Conservation (phyloP, 768 basidiomycete genomes). For the Phylloporus sp. region DNA sequence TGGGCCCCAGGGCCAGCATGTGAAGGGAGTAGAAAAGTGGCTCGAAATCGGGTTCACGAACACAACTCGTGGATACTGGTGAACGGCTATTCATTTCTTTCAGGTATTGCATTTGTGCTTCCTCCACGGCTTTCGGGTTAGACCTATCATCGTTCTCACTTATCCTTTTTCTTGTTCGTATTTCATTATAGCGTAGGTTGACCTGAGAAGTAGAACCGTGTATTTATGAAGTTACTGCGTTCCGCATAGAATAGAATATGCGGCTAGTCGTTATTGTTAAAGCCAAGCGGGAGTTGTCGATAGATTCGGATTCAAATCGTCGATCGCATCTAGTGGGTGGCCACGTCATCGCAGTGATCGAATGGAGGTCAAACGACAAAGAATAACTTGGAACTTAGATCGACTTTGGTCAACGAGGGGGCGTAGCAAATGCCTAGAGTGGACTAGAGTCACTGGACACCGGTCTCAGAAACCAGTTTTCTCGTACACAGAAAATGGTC, state of each 20-base stretch:
- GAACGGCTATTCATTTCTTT: background rate
- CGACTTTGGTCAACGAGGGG: too few relatives aligned
- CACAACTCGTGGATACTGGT: constrained; percentile 20
- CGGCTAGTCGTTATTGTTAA: background rate
- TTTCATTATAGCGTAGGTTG: constrained; percentile 9
- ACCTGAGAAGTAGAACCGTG: background rate
- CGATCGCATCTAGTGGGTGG: too few relatives aligned
- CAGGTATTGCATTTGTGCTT: too few relatives aligned
- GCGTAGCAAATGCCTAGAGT: too few relatives aligned
- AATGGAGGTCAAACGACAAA: too few relatives aligned
- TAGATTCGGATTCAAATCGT: too few relatives aligned
- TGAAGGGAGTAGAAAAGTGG: constrained; percentile 17
- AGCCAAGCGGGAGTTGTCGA: background rate
- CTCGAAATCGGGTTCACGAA: constrained; percentile 15
- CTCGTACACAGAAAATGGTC: too few relatives aligned
- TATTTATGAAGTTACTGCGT: background rate
- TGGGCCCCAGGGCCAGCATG: constrained; percentile 8
- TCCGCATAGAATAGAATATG: background rate
- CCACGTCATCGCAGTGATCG: too few relatives aligned
- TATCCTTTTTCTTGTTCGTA: background rate
- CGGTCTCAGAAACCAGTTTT: too few relatives aligned
- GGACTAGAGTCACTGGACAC: too few relatives aligned
- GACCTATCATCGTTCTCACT: background rate
- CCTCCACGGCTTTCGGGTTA: background rate
- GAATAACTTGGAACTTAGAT: too few relatives aligned